Evolutionary conservation across 441 rosid species (phyloP), one percentile per base, ranked within the genome.

Genomic region (Pelargonium cotyledonis): DNA sequence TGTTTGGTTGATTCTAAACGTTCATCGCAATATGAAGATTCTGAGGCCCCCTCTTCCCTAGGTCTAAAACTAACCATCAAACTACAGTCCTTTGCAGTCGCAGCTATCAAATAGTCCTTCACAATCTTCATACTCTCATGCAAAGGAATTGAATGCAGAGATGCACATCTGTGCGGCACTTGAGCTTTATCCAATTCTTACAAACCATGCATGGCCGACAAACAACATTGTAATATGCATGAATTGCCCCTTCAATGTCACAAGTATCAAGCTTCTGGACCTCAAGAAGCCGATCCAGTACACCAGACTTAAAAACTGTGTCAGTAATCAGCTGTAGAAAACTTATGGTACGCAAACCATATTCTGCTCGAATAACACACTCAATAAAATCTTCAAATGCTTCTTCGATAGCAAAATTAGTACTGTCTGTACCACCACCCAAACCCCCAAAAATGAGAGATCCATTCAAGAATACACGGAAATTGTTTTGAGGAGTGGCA

Each of bases 51-150:
- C 5, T 61, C 80, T 41, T 75, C 75, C 67, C 79, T 82, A 40
- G 70, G 79, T 71, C 78, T 83, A 74, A 91, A 90, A 84, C 90
- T 79, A 70, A 95, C 73, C 85, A 91, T 95, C 76, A 91, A 75
- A 78, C 99, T 89, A 70, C 94, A 91, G 73, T 95, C 99, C 75
- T 95, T 95, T 1, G 89, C 96, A 46, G 97, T 91, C 62, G 96
- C 87, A 73, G 99, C 84, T 68, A 85, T 78, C 79, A 91, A 66
- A 85, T 77, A 86, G 1, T 90, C 85, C 72, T 75, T 91, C 23
- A 85, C 88, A 46, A 91, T 89, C 89, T 86, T 84, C 85, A 90
- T 81, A 77, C 89, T 90, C 80, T 91, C 89, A 44, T 81, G 80
- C 74, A 83, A 70, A 16, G 92, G 72, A 67, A 94, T 76, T n/a